Evolutionary conservation across 768 basidiomycete genomes (phyloP).

Genomic region (Boletus huronensis): DNA sequence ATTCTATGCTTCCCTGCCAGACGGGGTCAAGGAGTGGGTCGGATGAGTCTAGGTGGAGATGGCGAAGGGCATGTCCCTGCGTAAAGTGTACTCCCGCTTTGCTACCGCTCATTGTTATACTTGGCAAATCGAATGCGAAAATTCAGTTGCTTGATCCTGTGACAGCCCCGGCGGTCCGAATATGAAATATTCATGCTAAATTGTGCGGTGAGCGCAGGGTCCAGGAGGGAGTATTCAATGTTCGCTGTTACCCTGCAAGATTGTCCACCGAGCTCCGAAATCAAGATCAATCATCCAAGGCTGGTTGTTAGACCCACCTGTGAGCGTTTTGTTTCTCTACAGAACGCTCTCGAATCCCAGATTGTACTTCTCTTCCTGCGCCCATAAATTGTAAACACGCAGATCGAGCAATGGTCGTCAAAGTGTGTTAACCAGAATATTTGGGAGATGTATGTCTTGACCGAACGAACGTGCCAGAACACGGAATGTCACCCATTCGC

Average conservation of each 20-base stretch:
- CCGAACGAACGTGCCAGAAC: not conserved
- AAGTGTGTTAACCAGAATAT: not conserved
- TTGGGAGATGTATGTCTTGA: not conserved
- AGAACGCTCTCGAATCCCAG: not conserved
- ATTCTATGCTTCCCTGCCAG: too few relatives aligned
- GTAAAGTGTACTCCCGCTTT: slow-evolving; percentile 11
- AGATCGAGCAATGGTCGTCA: not conserved
- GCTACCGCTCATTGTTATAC: not conserved
- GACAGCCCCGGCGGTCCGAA: not conserved
- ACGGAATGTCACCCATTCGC: not conserved
- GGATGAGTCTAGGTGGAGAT: not conserved
- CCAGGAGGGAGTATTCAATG: too few relatives aligned
- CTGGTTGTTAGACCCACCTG: not conserved
- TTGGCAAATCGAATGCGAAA: not conserved
- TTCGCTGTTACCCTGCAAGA: too few relatives aligned
- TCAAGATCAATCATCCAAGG: not conserved
- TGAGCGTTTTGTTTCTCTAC: not conserved
- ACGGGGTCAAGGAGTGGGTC: not conserved
- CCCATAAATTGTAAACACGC: not conserved
- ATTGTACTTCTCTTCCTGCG: too few relatives aligned
- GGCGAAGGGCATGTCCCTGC: not conserved
- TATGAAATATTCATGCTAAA: not conserved
- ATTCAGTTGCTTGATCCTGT: not conserved
- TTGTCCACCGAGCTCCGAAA: not conserved
- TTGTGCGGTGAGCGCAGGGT: not conserved